phyloP scores from a whole-genome alignment of 495 filamentous ascomycete genomes.

The Penicillium ucsense region DNA sequence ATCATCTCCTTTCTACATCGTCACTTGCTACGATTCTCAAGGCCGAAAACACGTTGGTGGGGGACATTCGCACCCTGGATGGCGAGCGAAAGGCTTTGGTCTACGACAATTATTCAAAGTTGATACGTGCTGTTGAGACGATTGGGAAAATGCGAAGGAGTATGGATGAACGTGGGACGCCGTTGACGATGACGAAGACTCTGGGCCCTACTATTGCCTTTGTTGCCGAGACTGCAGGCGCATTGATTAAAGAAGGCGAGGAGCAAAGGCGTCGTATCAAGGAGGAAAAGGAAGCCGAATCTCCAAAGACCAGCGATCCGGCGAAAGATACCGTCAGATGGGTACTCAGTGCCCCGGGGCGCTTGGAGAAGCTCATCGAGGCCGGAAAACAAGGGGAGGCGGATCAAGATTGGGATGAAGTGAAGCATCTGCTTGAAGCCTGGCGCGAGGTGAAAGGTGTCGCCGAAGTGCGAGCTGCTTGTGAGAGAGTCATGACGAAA shows the following conservation, averaged over 20 bases:
- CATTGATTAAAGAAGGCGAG: slow-evolving; percentile 49
- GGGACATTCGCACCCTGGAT: slow-evolving; percentile 80
- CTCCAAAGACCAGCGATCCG: slow-evolving; percentile 28
- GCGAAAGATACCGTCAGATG: slow-evolving; percentile 62
- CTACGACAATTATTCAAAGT: slow-evolving; percentile 95
- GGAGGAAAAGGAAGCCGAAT: slow-evolving; percentile 25
- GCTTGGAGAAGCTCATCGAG: slow-evolving; percentile 39
- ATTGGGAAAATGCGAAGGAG: slow-evolving; percentile 59
- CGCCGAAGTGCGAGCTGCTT: slow-evolving; percentile 49
- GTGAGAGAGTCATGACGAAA: slow-evolving; percentile 44
- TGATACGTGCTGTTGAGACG: slow-evolving; percentile 90
- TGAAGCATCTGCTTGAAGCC: slow-evolving; percentile 33
- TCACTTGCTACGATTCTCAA: slow-evolving; percentile 59
- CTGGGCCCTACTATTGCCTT: slow-evolving; percentile 68
- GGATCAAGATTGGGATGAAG: slow-evolving; percentile 49
- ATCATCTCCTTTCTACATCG: slow-evolving; percentile 35
- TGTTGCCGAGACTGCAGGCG: slow-evolving; percentile 68
- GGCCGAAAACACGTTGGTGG: slow-evolving; percentile 43
- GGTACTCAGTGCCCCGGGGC: slow-evolving; percentile 51
- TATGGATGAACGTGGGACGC: slow-evolving; percentile 39
- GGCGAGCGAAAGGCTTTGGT: slow-evolving; percentile 94
- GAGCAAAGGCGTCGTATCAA: slow-evolving; percentile 27
- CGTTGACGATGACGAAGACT: slow-evolving; percentile 46
- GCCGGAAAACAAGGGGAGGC: slow-evolving; percentile 45
- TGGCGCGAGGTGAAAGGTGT: slow-evolving; percentile 54